Evolutionary conservation across 768 basidiomycete genomes (phyloP).

Genomic region (Suillus clintonianus): DNA sequence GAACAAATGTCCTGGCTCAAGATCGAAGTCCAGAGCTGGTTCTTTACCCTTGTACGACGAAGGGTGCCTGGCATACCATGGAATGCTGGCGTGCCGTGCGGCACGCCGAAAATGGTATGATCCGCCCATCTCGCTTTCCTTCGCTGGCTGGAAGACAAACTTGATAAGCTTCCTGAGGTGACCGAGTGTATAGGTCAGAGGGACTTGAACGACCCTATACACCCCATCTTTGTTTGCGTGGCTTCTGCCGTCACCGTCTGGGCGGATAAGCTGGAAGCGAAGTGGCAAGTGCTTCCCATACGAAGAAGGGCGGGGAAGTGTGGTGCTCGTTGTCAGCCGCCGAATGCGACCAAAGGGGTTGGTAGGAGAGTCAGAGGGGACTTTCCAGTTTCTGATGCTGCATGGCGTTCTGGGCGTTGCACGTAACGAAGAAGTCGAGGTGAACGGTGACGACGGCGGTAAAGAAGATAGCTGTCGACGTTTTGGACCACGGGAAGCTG

Average conservation of each 20-base stretch:
- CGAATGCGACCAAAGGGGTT: constrained; percentile 69
- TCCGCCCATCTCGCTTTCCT: constrained; percentile 23
- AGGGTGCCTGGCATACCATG: neutral
- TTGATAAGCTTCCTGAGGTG: constrained; percentile 64
- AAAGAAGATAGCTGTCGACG: constrained; percentile 22
- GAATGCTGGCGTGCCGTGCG: constrained; percentile 27
- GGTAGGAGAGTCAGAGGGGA: constrained; percentile 66
- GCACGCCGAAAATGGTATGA: constrained; percentile 18
- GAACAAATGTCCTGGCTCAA: constrained; percentile 54
- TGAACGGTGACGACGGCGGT: constrained; percentile 29
- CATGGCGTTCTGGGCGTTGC: constrained; percentile 39
- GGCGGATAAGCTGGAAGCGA: constrained; percentile 59
- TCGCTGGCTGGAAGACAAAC: constrained; percentile 51
- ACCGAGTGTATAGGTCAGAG: constrained; percentile 66
- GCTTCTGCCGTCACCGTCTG: constrained; percentile 23
- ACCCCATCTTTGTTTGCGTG: constrained; percentile 45
- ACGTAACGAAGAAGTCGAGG: constrained; percentile 25
- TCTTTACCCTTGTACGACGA: constrained; percentile 22
- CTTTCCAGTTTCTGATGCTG: constrained; percentile 37
- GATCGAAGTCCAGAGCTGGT: constrained; percentile 13
- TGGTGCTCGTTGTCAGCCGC: constrained; percentile 37
- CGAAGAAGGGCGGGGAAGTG: constrained; percentile 39
- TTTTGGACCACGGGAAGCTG: constrained; percentile 32
- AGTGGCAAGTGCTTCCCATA: constrained; percentile 65
- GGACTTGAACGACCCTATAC: constrained; percentile 68